phyloP scores from a whole-genome alignment of 2,329 filamentous ascomycete genomes.

The Tolypocladium inflatum region DNA sequence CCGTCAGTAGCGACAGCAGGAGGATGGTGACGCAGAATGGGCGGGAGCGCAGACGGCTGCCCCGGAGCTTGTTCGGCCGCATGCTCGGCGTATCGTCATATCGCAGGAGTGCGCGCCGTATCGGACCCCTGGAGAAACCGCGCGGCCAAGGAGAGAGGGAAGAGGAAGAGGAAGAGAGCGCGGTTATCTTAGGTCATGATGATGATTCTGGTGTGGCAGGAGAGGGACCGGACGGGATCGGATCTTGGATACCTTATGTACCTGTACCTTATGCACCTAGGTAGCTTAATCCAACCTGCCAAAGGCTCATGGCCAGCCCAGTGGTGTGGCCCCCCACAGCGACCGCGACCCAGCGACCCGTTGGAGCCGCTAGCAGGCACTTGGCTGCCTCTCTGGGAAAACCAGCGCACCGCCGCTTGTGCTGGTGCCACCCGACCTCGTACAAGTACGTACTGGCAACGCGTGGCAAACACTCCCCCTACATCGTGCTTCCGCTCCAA shows the following conservation, averaged over 20 bases:
- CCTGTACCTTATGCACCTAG: neutral
- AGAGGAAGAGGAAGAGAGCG: neutral
- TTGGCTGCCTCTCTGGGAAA: neutral
- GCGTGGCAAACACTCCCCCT: no score
- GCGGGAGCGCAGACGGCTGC: slow-evolving; percentile 30
- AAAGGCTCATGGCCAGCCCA: neutral
- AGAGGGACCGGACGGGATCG: neutral
- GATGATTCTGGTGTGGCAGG: neutral
- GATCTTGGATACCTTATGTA: neutral
- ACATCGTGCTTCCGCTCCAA: no score
- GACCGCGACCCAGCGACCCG: neutral
- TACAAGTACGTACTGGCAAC: no score
- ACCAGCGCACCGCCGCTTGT: neutral
- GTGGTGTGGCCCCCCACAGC: neutral
- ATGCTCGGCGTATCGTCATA: slow-evolving; percentile 9
- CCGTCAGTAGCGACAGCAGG: slow-evolving; percentile 34
- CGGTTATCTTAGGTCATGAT: neutral
- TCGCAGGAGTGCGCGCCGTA: slow-evolving; percentile 1
- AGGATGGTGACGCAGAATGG: slow-evolving; percentile 40
- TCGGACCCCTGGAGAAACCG: neutral
- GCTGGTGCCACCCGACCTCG: neutral
- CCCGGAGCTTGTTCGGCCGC: slow-evolving; percentile 12
- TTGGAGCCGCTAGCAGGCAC: neutral
- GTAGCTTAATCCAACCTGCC: neutral
- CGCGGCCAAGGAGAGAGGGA: neutral